Evolutionary conservation across 139 green algal species (phyloP).

Genomic region (Raphidocelis subcapitata): DNA sequence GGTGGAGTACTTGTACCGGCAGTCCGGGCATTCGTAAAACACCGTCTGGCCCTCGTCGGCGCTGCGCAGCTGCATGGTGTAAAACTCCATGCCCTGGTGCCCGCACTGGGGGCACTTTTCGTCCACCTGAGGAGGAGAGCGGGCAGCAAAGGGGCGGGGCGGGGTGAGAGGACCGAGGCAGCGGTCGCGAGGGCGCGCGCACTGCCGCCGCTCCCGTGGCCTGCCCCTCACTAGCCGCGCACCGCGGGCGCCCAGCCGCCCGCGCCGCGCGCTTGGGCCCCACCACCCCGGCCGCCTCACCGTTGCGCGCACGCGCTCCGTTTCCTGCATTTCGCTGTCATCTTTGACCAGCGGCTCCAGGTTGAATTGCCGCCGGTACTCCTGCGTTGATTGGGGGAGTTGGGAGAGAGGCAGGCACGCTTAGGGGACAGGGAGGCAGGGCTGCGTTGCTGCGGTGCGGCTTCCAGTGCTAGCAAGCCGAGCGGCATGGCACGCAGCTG

Average conservation of each 20-base stretch:
- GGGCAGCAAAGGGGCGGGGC: not conserved
- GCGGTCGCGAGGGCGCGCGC: not conserved
- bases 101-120: slow-evolving; percentile 83
- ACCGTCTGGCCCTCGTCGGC: slow-evolving; percentile 92
- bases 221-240: not conserved
- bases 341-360: slow-evolving; percentile 77
- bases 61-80: slow-evolving; percentile 92
- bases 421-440: not conserved
- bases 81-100: slow-evolving; percentile 79
- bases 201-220: not conserved
- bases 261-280: no score
- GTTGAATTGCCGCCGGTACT: slow-evolving; percentile 63
- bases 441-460: not conserved
- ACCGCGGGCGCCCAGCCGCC: no score
- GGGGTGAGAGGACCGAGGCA: not conserved
- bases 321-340: slow-evolving; percentile 51
- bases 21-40: slow-evolving; percentile 87
- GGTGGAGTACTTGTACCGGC: slow-evolving; percentile 53
- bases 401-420: not conserved
- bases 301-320: slow-evolving; percentile 48
- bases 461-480: not conserved
- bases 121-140: slow-evolving; percentile 50
- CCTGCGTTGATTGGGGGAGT: slow-evolving; percentile 39
- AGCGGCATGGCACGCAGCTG: not conserved
- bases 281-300: slow-evolving; percentile 22